Base-by-base conservation (phyloP, 2,329 filamentous ascomycete species). In the Cadophora malorum region DNA sequence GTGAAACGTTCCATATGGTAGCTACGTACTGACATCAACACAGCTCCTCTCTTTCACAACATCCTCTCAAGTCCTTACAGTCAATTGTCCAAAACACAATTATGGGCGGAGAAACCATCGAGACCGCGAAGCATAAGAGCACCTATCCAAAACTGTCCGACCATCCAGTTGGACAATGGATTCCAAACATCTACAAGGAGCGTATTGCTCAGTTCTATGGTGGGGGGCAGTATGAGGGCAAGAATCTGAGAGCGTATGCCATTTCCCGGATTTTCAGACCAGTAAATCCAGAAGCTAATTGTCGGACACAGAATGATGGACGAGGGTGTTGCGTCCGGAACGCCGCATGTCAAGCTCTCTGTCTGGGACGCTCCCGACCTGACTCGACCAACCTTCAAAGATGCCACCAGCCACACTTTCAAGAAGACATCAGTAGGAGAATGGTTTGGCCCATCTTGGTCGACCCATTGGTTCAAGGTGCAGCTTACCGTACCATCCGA, bases 391-490 rank as follows among this genome's bases (percentile, higher is more conserved):
- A 90, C 90, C 3, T 99, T 99, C 81, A 82, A 94, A 71, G 93
- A 97, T 66, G 95, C 94, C 6, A 82, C 85, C n/a, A 83, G 82
- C 59, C 89, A 96, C 73, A 82, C 90, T 7, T 99, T 95, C 82
- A 86, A 85, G 63, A 85, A 90, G 60, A 91, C 94, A 9, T 83
- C 86, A 21, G 88, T 94, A 65, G 94, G 95, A 68, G 85, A 91
- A 67, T 88, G 84, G 7, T 98, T 98, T 74, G 96, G 96, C 0
- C 96, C 96, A 1, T 96, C 94, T 45, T 99, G 96, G 96, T 91
- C 94, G 1, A 99, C 96, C 9, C 96, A 98, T 79, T 99, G 96
- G 96, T 97, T 99, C 86, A 92, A 90, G 74, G 87, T 97, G 66
- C 83, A 90, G 66, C 82, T 99, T 70, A 92, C 87, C 4, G 86